Conservation (phyloP, 2,329 filamentous ascomycete species). For the Magnaporthiopsis rhizophila region DNA sequence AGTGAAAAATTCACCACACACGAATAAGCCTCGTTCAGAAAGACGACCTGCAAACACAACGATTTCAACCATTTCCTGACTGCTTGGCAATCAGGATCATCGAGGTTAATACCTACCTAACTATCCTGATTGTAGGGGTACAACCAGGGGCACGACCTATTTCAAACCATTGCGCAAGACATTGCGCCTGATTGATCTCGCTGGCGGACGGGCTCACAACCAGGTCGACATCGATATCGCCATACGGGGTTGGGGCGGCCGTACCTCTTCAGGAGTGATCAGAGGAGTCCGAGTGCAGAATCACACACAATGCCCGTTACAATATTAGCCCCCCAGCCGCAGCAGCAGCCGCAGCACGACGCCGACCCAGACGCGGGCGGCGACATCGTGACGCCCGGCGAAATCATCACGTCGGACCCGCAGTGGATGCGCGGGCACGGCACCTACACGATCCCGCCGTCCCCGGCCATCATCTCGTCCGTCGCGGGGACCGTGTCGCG, state of each 20-base stretch:
- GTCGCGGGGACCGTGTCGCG: constrained; percentile 85
- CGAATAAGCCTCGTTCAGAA: not conserved
- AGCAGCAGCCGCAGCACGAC: constrained; percentile 23
- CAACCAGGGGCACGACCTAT: too few relatives aligned
- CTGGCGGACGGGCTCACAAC: too few relatives aligned
- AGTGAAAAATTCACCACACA: not conserved
- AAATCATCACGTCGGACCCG: constrained; percentile 80
- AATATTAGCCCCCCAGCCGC: constrained; percentile 33
- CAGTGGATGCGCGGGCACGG: constrained; percentile 99
- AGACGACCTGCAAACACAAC: not conserved
- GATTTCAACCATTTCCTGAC: too few relatives aligned
- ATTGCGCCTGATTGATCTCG: too few relatives aligned
- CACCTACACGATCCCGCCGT: constrained; percentile 62
- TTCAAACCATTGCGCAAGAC: not conserved
- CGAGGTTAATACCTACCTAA: not conserved
- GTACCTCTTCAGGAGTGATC: not conserved
- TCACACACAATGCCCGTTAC: constrained; percentile 36
- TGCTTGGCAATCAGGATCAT: not conserved
- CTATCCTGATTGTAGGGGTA: not conserved
- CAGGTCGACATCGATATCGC: too few relatives aligned
- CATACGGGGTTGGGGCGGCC: not conserved
- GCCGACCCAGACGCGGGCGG: constrained; percentile 36
- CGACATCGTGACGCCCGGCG: constrained; percentile 78
- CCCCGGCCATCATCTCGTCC: constrained; percentile 72
- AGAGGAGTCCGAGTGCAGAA: not conserved